Conservation (phyloP, 2,329 filamentous ascomycete genomes). For the Cladophialophora psammophila region DNA sequence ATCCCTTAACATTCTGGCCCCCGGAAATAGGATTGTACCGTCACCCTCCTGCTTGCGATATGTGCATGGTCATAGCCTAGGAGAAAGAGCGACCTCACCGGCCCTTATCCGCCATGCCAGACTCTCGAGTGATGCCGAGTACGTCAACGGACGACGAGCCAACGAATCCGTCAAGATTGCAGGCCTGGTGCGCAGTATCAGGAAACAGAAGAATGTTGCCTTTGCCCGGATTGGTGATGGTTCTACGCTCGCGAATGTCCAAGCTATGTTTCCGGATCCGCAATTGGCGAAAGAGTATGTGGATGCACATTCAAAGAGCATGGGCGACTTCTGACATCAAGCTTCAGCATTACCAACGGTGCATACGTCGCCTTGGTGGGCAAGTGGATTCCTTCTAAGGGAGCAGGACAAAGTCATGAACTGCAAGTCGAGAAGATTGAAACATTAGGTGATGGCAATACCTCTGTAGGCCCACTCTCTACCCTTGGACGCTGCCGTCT, state of each 20-base stretch:
- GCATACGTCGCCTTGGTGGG: slow-evolving; percentile 80
- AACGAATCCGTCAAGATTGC: slow-evolving; percentile 28
- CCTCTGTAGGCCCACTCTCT: slow-evolving; percentile 23
- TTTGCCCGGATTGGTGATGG: slow-evolving; percentile 91
- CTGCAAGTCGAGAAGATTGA: slow-evolving; percentile 74
- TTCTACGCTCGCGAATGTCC: slow-evolving; percentile 77
- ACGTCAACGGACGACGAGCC: background rate
- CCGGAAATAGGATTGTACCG: background rate
- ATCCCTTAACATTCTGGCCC: background rate
- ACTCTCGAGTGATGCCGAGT: slow-evolving; percentile 17
- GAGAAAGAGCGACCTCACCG: background rate
- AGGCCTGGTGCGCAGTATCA: slow-evolving; percentile 53
- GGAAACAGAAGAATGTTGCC: slow-evolving; percentile 81
- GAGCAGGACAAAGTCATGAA: slow-evolving; percentile 77
- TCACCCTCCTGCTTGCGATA: background rate
- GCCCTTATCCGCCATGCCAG: slow-evolving; percentile 23
- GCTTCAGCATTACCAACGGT: slow-evolving; percentile 76
- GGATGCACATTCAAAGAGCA: slow-evolving; percentile 39
- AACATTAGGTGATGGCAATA: slow-evolving; percentile 77
- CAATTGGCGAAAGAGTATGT: slow-evolving; percentile 75
- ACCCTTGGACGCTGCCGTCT: background rate
- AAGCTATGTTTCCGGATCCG: slow-evolving; percentile 76
- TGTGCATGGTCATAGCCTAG: slow-evolving; percentile 16
- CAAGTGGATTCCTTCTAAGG: slow-evolving; percentile 72
- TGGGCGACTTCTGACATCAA: slow-evolving; percentile 37